A percentile compares a stretch with the other conserved stretches of the same genome.
phyloP scores from a whole-genome alignment of 129 eudicot genomes.

The Flaveria bidentis region DNA sequence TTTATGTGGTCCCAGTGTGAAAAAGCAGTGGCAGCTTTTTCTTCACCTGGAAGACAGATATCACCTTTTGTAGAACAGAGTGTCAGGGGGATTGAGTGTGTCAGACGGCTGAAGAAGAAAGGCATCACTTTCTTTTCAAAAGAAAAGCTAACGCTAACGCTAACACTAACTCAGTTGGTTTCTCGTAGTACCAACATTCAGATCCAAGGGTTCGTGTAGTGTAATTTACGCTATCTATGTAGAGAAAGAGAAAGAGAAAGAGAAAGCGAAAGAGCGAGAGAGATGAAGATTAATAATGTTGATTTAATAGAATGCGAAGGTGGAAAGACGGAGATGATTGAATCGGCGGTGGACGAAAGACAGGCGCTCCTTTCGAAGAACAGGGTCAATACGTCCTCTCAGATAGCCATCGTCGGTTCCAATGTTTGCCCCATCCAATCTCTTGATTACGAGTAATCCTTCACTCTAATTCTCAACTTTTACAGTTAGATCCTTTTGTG shows the following conservation, averaged over 20 bases:
- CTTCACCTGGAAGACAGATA: conserved; percentile 16
- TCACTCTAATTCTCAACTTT: not conserved
- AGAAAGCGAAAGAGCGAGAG: no score
- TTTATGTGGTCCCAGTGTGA: conserved; percentile 2
- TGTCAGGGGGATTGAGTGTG: conserved; percentile 25
- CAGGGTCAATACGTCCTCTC: conserved; percentile 76
- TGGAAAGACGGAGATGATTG: conserved; percentile 43
- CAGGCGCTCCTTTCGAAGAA: conserved; percentile 61
- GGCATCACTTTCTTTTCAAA: conserved; percentile 14
- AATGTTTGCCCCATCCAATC: conserved; percentile 83
- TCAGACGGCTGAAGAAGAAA: not conserved
- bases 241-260: no score
- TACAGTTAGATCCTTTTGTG: no score
- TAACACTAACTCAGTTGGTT: not conserved
- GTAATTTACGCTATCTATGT: not conserved
- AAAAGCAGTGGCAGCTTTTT: conserved; percentile 29
- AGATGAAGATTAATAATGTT: conserved; percentile 29
- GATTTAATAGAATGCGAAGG: conserved; percentile 30
- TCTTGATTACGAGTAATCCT: conserved; percentile 92
- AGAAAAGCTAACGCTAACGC: not conserved
- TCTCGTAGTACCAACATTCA: not conserved
- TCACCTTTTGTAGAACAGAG: conserved; percentile 14
- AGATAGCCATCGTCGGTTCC: conserved; percentile 95
- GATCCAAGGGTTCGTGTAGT: not conserved
- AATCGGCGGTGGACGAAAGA: conserved; percentile 43